Base-by-base conservation (phyloP, 208 protist species). In the Wallacemonas sp. region DNA sequence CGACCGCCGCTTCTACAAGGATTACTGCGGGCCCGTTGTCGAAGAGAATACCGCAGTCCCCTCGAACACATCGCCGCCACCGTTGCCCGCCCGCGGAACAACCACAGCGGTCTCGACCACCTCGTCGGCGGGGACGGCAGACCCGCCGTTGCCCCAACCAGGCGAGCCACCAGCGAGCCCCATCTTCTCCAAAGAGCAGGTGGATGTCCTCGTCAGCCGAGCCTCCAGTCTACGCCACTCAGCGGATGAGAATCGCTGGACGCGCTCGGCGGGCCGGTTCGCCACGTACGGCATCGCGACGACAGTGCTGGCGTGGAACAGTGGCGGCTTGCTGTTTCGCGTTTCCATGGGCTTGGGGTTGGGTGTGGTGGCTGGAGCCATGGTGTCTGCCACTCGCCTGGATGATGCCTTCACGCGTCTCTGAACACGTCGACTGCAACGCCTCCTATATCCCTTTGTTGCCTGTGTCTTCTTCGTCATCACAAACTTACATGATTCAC, bases 281-380 rank as follows among this genome's bases (percentile, higher is more conserved):
- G 67, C 71, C 21, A 41, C 62, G 2, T 90, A 87, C 69, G 88
- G 88, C 36, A 69, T 83, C 41, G 22, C 83, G 17, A 73, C 73
- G 17, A 86, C 79, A 77, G 62, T 94, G 52, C 64, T 94, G 21
- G 67, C 74, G 41, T 92, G 85, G 85, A 94, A 92, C 63, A 86
- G 73, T 53, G 78, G 83, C 5, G 64, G 68, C 4, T 57, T 77
- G 52, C 54, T 83, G 32, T 90, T 84, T 64, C 71, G 88, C 0
- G 42, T 78, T 36, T 71, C 53, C 26, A 89, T 94, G 80, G 88
- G 88, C 2, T 59, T 92, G 9, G 88, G 88, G 5, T 41, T 81
- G 29, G 88, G 88, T 1, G 78, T 90, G 1, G 70, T 76, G 17
- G 52, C 71, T 3, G 88, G 70, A 0, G 59, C 66, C 33, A 46